phyloP scores from a whole-genome alignment of 352 stramenopile genomes.

The Phytophthora capsici region DNA sequence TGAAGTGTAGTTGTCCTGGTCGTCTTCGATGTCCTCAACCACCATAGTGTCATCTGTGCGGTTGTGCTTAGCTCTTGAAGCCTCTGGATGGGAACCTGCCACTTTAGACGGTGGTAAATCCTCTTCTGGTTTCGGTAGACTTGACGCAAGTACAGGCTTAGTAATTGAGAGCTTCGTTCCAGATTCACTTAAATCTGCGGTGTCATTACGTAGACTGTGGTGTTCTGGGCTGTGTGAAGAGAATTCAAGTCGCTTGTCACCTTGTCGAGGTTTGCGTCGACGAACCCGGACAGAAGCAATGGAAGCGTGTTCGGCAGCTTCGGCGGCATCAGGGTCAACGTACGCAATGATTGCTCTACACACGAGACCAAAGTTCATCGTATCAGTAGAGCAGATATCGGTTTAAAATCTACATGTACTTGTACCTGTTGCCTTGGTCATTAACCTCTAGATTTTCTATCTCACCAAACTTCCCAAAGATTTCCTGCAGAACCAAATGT shows the following conservation, averaged over 20 bases:
- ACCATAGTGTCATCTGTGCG: constrained; percentile 19
- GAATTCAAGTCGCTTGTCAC: constrained; percentile 26
- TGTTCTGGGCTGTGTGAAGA: constrained; percentile 8
- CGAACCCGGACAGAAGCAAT: constrained; percentile 33
- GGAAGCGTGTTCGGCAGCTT: constrained; percentile 25
- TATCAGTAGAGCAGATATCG: too few species aligned
- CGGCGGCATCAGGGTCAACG: constrained; percentile 16
- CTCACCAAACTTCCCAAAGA: constrained; percentile 37
- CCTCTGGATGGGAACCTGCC: neutral
- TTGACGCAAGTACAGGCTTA: neutral
- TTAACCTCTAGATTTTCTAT: constrained; percentile 39
- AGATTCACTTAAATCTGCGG: neutral
- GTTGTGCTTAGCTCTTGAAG: neutral
- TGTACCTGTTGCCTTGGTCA: constrained; percentile 36
- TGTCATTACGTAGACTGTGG: neutral
- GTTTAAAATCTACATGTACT: too few species aligned
- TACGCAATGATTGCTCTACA: constrained; percentile 47
- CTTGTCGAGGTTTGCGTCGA: constrained; percentile 33
- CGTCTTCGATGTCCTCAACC: constrained; percentile 37
- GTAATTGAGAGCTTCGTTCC: neutral
- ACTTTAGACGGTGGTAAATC: neutral
- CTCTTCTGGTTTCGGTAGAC: neutral
- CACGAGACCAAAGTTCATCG: neutral
- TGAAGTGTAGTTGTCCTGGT: neutral
- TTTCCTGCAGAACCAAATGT: constrained; percentile 21